A percentile compares a stretch with the other conserved stretches of the same genome.
Evolutionary conservation across 345 rosid genomes (phyloP).

Genomic region (Iberis pinnata): DNA sequence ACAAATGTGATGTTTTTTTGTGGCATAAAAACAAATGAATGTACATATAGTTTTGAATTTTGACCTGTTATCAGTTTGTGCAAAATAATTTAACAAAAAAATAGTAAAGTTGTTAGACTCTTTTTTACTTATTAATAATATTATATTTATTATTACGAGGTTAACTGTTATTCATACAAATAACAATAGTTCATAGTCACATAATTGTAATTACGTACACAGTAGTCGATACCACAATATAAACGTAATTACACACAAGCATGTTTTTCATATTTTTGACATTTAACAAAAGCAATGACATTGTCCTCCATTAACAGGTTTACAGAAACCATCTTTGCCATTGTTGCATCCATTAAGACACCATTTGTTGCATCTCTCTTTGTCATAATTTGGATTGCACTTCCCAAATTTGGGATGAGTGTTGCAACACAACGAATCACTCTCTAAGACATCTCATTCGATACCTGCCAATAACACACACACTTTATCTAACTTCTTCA

Average conservation of each 20-base stretch:
- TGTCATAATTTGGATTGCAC: conserved; percentile 9
- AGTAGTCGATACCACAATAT: not conserved
- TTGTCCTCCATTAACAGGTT: conserved; percentile 7
- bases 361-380: conserved; percentile 9
- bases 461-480: too few species aligned
- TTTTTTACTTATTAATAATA: too few species aligned
- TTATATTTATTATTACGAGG: not conserved
- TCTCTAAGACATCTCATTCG: not conserved
- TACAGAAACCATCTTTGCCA: conserved; percentile 12
- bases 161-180: not conserved
- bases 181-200: not conserved
- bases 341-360: conserved; percentile 13
- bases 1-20: too few species aligned
- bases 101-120: too few species aligned
- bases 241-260: not conserved
- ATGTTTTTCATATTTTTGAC: not conserved
- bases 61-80: too few species aligned
- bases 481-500: too few species aligned
- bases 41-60: too few species aligned
- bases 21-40: too few species aligned
- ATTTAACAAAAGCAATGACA: conserved; percentile 15
- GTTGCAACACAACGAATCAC: conserved; percentile 22
- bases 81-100: too few species aligned
- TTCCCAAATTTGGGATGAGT: conserved; percentile 23
- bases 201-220: not conserved